phyloP scores from a whole-genome alignment of 2,329 filamentous ascomycete genomes.

The Emmonsiellopsis sp. region DNA sequence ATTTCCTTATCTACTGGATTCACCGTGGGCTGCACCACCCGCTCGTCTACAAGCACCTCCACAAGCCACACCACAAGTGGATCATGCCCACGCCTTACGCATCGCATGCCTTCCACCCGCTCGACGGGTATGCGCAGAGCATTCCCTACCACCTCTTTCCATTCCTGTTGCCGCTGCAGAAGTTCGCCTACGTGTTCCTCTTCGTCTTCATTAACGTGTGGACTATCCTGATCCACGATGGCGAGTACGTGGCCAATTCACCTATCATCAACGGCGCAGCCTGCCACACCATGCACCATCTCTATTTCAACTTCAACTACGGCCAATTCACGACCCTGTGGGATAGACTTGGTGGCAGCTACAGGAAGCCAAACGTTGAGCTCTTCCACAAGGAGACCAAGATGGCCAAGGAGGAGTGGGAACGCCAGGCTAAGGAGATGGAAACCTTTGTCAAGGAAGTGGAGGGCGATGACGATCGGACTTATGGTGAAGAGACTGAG shows the following conservation, averaged over 20 bases:
- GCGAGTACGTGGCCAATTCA: slow-evolving; percentile 85
- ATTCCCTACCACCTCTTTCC: slow-evolving; percentile 90
- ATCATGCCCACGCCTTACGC: slow-evolving; percentile 96
- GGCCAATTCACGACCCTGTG: slow-evolving; percentile 90
- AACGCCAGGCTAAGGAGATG: slow-evolving; percentile 65
- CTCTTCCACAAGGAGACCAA: slow-evolving; percentile 78
- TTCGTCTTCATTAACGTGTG: slow-evolving; percentile 94
- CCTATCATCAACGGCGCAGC: slow-evolving; percentile 91
- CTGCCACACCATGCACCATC: slow-evolving; percentile 86
- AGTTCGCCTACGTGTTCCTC: slow-evolving; percentile 74
- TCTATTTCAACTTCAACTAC: slow-evolving; percentile 86
- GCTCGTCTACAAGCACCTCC: slow-evolving; percentile 71
- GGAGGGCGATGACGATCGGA: slow-evolving; percentile 46
- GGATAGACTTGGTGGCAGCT: slow-evolving; percentile 80
- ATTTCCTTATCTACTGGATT: slow-evolving; percentile 85
- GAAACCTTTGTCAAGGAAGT: slow-evolving; percentile 69
- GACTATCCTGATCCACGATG: slow-evolving; percentile 94
- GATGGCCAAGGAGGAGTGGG: slow-evolving; percentile 74
- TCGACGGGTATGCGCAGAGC: slow-evolving; percentile 84
- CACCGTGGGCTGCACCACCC: slow-evolving; percentile 80
- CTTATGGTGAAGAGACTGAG: slow-evolving; percentile 26
- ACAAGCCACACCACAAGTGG: slow-evolving; percentile 99
- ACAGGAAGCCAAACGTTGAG: slow-evolving; percentile 75
- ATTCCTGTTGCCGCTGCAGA: slow-evolving; percentile 86
- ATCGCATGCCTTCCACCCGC: slow-evolving; percentile 86